Evolutionary conservation across 2,329 filamentous ascomycete species (phyloP).

Genomic region (Chrysoporthe cubensis): DNA sequence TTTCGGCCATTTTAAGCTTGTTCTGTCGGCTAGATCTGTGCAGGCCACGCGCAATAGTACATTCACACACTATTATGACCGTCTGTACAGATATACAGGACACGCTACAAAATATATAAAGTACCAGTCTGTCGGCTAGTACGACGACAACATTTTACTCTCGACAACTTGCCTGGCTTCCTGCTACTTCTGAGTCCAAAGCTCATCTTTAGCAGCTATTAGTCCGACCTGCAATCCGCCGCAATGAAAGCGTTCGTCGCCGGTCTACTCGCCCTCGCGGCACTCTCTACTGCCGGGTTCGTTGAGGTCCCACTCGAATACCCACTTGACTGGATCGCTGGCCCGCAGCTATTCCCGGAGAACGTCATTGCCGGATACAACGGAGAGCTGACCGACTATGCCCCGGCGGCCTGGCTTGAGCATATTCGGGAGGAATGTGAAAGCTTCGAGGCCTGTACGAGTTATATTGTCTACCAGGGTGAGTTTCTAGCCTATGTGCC

Average conservation of each 20-base stretch:
- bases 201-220: not conserved
- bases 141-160: not conserved
- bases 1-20: not conserved
- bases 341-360: not conserved
- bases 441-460: not conserved
- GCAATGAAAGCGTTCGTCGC: not conserved
- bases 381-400: not conserved
- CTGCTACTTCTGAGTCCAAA: not conserved
- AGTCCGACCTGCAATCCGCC: not conserved
- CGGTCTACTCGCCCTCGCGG: not conserved
- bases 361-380: conserved; percentile 1
- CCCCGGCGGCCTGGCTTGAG: not conserved
- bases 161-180: not conserved
- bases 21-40: no score
- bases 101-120: not conserved
- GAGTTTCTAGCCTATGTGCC: not conserved
- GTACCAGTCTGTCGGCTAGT: not conserved
- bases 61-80: no score
- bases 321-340: not conserved
- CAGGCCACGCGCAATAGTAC: no score
- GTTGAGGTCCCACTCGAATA: not conserved
- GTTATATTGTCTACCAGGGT: not conserved
- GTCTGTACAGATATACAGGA: not conserved
- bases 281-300: not conserved
- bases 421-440: not conserved